Percentiles rank a stretch among this genome's conserved stretches.
Conservation (phyloP, 768 basidiomycete species). For the Lepiota subincarnata region DNA sequence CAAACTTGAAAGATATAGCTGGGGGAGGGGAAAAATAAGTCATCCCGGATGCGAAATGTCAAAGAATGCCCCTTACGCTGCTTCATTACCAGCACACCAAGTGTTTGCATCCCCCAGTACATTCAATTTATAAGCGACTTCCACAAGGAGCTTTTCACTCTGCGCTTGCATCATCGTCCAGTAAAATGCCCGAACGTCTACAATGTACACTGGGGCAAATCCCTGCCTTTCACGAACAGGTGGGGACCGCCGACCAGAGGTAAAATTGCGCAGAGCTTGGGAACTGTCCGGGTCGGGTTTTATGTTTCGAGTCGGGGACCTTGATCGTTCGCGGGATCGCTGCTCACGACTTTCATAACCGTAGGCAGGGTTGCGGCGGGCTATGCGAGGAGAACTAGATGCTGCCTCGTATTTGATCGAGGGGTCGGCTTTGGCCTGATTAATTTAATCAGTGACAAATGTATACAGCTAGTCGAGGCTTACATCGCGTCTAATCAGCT, state of each 20-base stretch:
- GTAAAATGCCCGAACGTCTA: slow-evolving; percentile 38
- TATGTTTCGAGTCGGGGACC: background rate
- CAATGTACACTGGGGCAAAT: slow-evolving; percentile 31
- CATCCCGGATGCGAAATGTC: background rate
- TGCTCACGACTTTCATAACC: background rate
- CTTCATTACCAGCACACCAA: slow-evolving; percentile 51
- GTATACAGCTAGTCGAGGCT: background rate
- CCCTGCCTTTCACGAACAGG: background rate
- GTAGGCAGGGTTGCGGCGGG: background rate
- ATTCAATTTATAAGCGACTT: slow-evolving; percentile 30
- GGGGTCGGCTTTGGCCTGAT: background rate
- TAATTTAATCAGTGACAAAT: background rate
- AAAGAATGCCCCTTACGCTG: slow-evolving; percentile 30
- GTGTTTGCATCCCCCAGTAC: slow-evolving; percentile 26
- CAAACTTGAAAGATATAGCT: slow-evolving; percentile 43
- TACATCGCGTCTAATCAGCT: slow-evolving; percentile 22
- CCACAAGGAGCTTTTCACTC: slow-evolving; percentile 16
- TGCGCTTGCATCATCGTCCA: slow-evolving; percentile 33
- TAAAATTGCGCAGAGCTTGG: background rate
- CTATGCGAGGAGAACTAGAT: background rate
- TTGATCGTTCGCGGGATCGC: slow-evolving; percentile 2
- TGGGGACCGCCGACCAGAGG: background rate
- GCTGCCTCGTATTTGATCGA: background rate
- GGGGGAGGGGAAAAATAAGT: background rate
- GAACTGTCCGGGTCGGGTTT: slow-evolving; percentile 3